phyloP scores from a whole-genome alignment of 75 land plant genomes.

The Isoetes taiwanensis region DNA sequence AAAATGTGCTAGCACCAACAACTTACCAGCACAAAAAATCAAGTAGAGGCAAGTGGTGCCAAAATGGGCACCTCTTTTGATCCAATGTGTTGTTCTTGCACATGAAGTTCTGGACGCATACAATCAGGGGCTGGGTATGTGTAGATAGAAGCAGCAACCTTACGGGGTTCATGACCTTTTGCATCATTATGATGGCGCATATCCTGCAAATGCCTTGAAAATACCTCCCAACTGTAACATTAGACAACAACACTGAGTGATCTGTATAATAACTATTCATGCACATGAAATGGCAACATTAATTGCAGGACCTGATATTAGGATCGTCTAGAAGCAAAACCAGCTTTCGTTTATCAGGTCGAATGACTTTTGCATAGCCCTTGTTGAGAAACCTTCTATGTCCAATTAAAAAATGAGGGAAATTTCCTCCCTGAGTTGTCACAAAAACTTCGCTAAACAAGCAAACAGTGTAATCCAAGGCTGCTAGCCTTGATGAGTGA shows the following conservation, averaged over 20 bases:
- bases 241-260: neutral
- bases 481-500: constrained; percentile 76
- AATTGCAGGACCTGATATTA: constrained; percentile 43
- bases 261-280: neutral
- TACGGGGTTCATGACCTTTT: constrained; percentile 55
- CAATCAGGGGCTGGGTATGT: constrained; percentile 94
- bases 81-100: no score
- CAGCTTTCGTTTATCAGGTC: constrained; percentile 69
- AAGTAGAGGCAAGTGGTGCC: no score
- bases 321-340: constrained; percentile 51
- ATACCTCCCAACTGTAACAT: constrained; percentile 54
- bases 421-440: constrained; percentile 87
- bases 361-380: constrained; percentile 65
- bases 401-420: constrained; percentile 87
- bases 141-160: constrained; percentile 64
- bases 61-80: no score
- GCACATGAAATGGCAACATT: constrained; percentile 21
- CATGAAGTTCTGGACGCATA: constrained; percentile 51
- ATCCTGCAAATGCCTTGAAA: constrained; percentile 53
- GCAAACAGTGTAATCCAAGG: constrained; percentile 76
- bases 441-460: constrained; percentile 84
- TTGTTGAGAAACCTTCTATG: constrained; percentile 58
- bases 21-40: no score
- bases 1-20: no score
- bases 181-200: constrained; percentile 64